Evolutionary conservation across 2,329 filamentous ascomycete species (phyloP), one percentile per base, ranked within the genome.

Genomic region (Ceratocystis colombiana): DNA sequence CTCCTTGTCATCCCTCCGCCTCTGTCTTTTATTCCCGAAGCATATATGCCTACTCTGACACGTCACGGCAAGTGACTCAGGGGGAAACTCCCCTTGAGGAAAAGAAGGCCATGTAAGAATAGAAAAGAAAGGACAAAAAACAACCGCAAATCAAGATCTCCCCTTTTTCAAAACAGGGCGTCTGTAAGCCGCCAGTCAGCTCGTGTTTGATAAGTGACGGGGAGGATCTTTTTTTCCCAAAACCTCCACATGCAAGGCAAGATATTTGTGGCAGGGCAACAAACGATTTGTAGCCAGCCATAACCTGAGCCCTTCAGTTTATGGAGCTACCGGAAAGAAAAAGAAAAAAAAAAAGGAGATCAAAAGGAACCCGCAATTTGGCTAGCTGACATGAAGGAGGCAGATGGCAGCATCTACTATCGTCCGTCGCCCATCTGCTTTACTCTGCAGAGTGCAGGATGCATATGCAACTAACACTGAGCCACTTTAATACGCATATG

Each of bases 391-490:
- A 57, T 12, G 17, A 37, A 37, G 2, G 53, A 57, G 25, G 53
- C 53, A 57, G 22, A 57, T 57, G 22, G 25, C 53, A 28, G 53
- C 25, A 57, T 57, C 22, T 57, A n/a, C 17, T 22, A 50, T 50
- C 22, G 50, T 20, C 45, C n/a, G 22, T 50, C 2, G 17, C 53
- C 22, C 53, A 57, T 57, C 12, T 28, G 17, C 22, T 28, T 30
- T 57, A 30, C 12, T 28, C 10, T 30, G 53, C 53, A 57, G 53
- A 12, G 25, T 28, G 17, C 53, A 57, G 53, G 17, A 12, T 57
- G 25, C 22, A 57, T 57, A 57, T 57, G 53, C 53, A 37, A 37
- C 33, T 37, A 50, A 50, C 46, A 50, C n/a, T 50, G 46, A n/a
- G 7, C 46, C n/a, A 22, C 46, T 2, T 50, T 50, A 20, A 3